phyloP scores from a whole-genome alignment of 371 early-diverging fungal genomes.

The Mucor ambiguus region DNA sequence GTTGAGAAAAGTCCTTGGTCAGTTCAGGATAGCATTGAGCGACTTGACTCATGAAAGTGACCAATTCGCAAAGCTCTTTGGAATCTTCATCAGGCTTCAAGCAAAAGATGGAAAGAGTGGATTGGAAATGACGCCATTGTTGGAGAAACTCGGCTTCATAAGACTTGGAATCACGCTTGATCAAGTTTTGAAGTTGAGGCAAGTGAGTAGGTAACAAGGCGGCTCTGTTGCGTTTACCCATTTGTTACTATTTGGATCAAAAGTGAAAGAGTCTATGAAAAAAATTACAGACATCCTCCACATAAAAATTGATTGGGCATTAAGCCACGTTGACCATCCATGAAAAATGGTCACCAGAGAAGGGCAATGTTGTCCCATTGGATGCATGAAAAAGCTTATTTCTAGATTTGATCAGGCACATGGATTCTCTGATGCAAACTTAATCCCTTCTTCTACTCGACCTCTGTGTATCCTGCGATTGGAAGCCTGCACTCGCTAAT shows the following conservation, averaged over 20 bases:
- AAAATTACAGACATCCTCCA: background rate
- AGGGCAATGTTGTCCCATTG: background rate
- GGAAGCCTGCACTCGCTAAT: too few relatives aligned
- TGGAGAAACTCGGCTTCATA: conserved; percentile 93
- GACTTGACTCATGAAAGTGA: conserved; percentile 88
- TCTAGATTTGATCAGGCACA: background rate
- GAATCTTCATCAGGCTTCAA: conserved; percentile 87
- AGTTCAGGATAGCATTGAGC: conserved; percentile 83
- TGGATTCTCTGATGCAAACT: too few relatives aligned
- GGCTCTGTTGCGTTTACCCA: conserved; percentile 74
- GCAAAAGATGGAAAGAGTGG: conserved; percentile 82
- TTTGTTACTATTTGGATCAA: conserved; percentile 20
- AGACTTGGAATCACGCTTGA: conserved; percentile 90
- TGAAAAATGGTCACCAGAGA: conserved; percentile 5
- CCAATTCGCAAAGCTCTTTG: conserved; percentile 81
- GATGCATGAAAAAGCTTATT: background rate
- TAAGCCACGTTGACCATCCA: background rate
- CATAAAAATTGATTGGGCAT: conserved; percentile 4
- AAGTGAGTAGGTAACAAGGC: conserved; percentile 81
- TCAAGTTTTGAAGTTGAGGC: conserved; percentile 96
- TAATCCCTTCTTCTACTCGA: too few relatives aligned
- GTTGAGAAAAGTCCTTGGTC: conserved; percentile 76
- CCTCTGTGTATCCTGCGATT: too few relatives aligned
- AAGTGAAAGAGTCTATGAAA: background rate
- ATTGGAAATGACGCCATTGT: conserved; percentile 92